Base-by-base conservation (phyloP, 2,329 filamentous ascomycete genomes). In the Calonectria montana region DNA sequence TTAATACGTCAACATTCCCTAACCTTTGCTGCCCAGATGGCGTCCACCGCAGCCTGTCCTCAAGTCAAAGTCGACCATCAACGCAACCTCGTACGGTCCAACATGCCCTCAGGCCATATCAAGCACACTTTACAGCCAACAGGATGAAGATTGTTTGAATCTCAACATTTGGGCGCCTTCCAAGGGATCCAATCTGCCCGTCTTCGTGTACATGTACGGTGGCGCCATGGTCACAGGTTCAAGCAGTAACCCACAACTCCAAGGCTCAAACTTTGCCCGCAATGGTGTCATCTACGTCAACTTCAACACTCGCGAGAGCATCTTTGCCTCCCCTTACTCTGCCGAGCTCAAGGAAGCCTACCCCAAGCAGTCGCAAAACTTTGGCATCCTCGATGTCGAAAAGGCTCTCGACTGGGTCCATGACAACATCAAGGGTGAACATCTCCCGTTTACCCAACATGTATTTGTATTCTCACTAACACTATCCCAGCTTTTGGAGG, bases 301-400 rank as follows among this genome's bases (percentile, higher is more conserved):
- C 74, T 85, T 85, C 72, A 85, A 83, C 76, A 83, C 82, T 1
- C 81, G 82, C 8, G 81, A 83, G 81, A 85, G 84, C 67, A 83
- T 86, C 45, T 87, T 84, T 61, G 85, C 85, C 9, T 87, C 85
- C 6, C 82, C 85, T 5, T 80, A 85, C 67, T 86, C 85, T 18
- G 79, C 83, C 4, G 81, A 85, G 76, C 8, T 59, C 31, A 23
- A 59, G 53, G 53, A 18, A 18, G n/a, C 31, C 31, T 15, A 25
- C n/a, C 35, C 53, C 15, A 15, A 59, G n/a, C 9, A 59, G 53
- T 59, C 53, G 6, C 53, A 59, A 13, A 79, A 79, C 71, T 79
- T 79, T 48, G 74, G 76, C 66, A 77, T 79, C 21, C 27, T 79
- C 18, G 77, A 79, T 61, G 75, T 79, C 0, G 74, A 79, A 10